phyloP scores from a whole-genome alignment of 495 filamentous ascomycete genomes.

The Tuber microsphaerosporum region DNA sequence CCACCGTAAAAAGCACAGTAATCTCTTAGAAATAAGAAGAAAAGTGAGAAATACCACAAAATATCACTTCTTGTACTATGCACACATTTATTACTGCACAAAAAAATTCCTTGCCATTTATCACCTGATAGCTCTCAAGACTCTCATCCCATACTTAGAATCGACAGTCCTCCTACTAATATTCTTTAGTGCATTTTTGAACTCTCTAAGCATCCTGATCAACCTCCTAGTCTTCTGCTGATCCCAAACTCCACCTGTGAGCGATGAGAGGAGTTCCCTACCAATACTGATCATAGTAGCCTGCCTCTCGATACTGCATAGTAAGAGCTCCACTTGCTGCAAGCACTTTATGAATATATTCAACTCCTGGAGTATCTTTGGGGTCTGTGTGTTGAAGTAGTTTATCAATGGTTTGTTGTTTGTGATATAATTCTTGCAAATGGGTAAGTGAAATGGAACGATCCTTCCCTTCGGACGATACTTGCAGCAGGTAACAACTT shows the following conservation, averaged over 20 bases:
- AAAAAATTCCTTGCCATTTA: no score
- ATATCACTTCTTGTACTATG: no score
- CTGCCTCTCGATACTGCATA: constrained; percentile 35
- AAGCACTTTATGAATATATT: constrained; percentile 30
- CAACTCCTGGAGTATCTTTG: constrained; percentile 32
- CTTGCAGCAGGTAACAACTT: no score
- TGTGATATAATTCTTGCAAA: constrained; percentile 36
- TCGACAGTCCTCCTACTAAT: constrained; percentile 37
- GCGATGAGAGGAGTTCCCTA: constrained; percentile 15
- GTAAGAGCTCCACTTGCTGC: constrained; percentile 35
- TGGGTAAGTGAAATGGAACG: no score
- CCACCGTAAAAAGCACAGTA: no score
- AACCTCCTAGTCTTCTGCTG: constrained; percentile 35
- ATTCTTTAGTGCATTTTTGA: constrained; percentile 35
- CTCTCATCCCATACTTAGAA: constrained; percentile 35
- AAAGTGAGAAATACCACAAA: no score
- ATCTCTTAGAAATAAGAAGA: no score
- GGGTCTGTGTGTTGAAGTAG: constrained; percentile 37
- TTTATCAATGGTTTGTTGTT: constrained; percentile 37
- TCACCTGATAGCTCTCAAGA: constrained; percentile 16
- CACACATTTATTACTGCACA: no score
- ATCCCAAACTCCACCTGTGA: constrained; percentile 26
- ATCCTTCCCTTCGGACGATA: no score
- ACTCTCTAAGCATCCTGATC: constrained; percentile 36
- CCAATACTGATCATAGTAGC: constrained; percentile 20